phyloP scores from a whole-genome alignment of 345 rosid genomes.

The Salix viminalis region DNA sequence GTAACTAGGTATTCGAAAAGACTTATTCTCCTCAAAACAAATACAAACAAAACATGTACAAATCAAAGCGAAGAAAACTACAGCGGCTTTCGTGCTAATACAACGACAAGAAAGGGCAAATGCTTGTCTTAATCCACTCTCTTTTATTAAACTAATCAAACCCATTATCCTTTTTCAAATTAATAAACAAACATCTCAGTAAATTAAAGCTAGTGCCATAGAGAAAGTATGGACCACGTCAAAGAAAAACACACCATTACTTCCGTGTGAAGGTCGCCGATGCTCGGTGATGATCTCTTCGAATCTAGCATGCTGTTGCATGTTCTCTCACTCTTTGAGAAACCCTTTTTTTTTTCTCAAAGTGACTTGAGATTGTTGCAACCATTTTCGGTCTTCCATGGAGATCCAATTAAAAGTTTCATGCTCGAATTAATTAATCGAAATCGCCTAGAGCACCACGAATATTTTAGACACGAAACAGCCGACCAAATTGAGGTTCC shows the following conservation, averaged over 20 bases:
- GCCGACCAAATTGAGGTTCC: constrained; percentile 48
- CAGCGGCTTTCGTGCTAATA: constrained; percentile 22
- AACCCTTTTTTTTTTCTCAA: constrained; percentile 20
- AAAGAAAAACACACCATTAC: constrained; percentile 6
- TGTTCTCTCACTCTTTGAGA: constrained; percentile 33
- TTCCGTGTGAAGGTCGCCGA: constrained; percentile 47
- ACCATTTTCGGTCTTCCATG: constrained; percentile 10
- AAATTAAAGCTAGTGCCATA: constrained; percentile 25
- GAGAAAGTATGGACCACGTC: constrained; percentile 39
- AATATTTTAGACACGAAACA: constrained; percentile 31
- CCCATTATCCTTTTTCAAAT: constrained; percentile 21
- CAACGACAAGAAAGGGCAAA: neutral
- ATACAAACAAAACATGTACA: neutral
- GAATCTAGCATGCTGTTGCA: constrained; percentile 45
- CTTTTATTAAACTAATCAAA: constrained; percentile 25
- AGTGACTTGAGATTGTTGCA: constrained; percentile 36
- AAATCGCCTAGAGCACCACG: constrained; percentile 26
- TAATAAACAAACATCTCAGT: constrained; percentile 7
- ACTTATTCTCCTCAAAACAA: constrained; percentile 22
- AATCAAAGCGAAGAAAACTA: constrained; percentile 21
- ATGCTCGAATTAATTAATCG: constrained; percentile 22
- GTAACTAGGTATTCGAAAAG: constrained; percentile 19
- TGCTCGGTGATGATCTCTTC: constrained; percentile 10
- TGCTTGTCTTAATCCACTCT: constrained; percentile 20
- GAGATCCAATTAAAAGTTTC: neutral